Evolutionary conservation across 441 rosid genomes (phyloP).

Genomic region (Rhodomyrtus psidioides): DNA sequence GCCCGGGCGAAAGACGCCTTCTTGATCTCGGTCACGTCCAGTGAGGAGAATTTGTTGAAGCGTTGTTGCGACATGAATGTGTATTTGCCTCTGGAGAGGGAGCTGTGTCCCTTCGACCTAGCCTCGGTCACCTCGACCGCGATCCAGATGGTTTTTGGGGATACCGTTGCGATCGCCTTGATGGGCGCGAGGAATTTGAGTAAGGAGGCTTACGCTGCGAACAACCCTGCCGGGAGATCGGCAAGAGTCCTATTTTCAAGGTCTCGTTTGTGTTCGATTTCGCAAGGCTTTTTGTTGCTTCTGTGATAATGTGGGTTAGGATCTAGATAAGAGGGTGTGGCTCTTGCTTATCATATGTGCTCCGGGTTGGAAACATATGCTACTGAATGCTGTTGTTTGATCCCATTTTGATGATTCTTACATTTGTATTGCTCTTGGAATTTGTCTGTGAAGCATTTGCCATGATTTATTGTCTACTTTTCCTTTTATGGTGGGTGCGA

Average conservation of each 20-base stretch:
- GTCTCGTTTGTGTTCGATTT: constrained; percentile 15
- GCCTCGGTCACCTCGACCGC: constrained; percentile 99
- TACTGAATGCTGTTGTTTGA: neutral
- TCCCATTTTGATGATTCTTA: neutral
- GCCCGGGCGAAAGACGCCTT: constrained; percentile 65
- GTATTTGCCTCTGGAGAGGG: constrained; percentile 79
- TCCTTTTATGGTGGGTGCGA: neutral
- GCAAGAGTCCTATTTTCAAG: constrained; percentile 87
- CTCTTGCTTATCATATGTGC: neutral
- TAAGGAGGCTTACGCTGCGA: constrained; percentile 76
- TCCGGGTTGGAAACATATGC: neutral
- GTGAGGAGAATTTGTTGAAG: constrained; percentile 55
- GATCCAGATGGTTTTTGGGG: constrained; percentile 96
- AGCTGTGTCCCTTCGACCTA: constrained; percentile 83
- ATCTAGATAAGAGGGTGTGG: neutral
- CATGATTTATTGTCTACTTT: neutral
- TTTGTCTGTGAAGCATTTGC: neutral
- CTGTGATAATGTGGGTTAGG: neutral
- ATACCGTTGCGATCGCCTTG: constrained; percentile 88
- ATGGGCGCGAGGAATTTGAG: constrained; percentile 80
- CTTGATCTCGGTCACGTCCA: constrained; percentile 77
- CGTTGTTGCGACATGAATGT: constrained; percentile 69
- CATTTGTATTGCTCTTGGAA: neutral
- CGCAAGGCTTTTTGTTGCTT: neutral
- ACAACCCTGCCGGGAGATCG: constrained; percentile 94